These are phyloP conservation scores for Erigeron canadensis DNA, from an alignment of 129 eudicot species.

Conservation along the genomic window DNA sequence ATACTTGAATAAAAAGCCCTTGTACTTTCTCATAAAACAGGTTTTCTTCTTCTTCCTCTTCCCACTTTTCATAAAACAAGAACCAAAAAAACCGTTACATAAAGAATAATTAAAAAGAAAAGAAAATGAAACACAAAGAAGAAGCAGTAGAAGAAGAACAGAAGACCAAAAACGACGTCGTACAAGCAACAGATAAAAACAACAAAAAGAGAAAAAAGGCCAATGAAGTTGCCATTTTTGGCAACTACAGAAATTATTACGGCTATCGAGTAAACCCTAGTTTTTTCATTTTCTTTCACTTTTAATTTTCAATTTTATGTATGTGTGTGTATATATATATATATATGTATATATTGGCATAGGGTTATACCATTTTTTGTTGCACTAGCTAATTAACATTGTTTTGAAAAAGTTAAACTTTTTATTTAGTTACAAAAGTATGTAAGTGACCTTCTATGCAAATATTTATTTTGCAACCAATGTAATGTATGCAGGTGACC, in stretches of 20 bases:
- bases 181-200: slow-evolving; percentile 12
- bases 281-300: not conserved
- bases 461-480: too few species aligned
- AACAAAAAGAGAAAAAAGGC: slow-evolving; percentile 49
- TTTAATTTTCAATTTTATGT: not conserved
- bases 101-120: not conserved
- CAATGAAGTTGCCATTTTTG: slow-evolving; percentile 74
- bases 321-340: not conserved
- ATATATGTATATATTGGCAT: not conserved
- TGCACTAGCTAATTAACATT: too few species aligned
- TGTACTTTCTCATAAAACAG: not conserved
- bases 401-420: too few species aligned
- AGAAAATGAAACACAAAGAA: not conserved
- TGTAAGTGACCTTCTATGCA: too few species aligned
- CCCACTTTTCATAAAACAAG: not conserved
- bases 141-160: slow-evolving; percentile 20
- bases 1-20: not conserved
- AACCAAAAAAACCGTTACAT: not conserved
- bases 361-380: too few species aligned
- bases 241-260: slow-evolving; percentile 85
- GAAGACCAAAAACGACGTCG: slow-evolving; percentile 10
- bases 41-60: not conserved
- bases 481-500: too few species aligned
- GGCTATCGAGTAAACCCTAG: slow-evolving; percentile 65
- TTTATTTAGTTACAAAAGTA: too few species aligned